These are phyloP conservation scores for Xenosphaeropsis pyriputrescens DNA, from an alignment of 2,329 filamentous ascomycete species.

Conservation along the genomic window DNA sequence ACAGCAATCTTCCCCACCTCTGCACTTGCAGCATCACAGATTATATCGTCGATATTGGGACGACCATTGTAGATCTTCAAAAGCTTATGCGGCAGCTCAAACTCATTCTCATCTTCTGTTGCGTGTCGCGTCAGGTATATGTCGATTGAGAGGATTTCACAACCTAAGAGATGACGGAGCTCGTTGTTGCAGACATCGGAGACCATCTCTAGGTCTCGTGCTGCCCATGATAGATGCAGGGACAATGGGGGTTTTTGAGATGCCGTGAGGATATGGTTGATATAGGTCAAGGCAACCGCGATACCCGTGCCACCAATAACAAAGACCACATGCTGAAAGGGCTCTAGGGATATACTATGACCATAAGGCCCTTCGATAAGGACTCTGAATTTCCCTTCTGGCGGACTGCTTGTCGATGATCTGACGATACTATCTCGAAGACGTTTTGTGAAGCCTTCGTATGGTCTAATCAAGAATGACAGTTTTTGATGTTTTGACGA, in stretches of 20 bases:
- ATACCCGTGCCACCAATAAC: conserved; percentile 30
- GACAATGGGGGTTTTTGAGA: too few species aligned
- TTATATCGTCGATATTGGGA: too few species aligned
- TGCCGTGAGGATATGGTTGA: conserved; percentile 7
- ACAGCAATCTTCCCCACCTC: conserved; percentile 21
- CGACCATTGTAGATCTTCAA: too few species aligned
- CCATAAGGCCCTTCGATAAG: conserved; percentile 31
- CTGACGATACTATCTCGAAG: conserved; percentile 17
- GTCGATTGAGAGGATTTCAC: too few species aligned
- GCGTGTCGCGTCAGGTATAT: too few species aligned
- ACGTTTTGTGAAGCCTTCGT: conserved; percentile 32
- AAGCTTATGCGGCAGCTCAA: too few species aligned
- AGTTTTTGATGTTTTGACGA: too few species aligned
- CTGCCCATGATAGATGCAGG: background rate
- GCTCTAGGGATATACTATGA: conserved; percentile 21
- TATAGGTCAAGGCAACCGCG: conserved; percentile 25
- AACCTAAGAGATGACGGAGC: too few species aligned
- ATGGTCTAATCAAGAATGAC: conserved; percentile 34
- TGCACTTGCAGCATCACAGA: conserved; percentile 11
- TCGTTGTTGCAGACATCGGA: too few species aligned
- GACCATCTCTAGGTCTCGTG: background rate
- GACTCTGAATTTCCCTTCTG: conserved; percentile 17
- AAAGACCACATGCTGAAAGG: conserved; percentile 25
- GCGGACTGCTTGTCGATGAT: too few species aligned
- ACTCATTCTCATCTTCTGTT: too few species aligned